Conservation (phyloP, 179 eudicot species). For the Patellifolia procumbens region DNA sequence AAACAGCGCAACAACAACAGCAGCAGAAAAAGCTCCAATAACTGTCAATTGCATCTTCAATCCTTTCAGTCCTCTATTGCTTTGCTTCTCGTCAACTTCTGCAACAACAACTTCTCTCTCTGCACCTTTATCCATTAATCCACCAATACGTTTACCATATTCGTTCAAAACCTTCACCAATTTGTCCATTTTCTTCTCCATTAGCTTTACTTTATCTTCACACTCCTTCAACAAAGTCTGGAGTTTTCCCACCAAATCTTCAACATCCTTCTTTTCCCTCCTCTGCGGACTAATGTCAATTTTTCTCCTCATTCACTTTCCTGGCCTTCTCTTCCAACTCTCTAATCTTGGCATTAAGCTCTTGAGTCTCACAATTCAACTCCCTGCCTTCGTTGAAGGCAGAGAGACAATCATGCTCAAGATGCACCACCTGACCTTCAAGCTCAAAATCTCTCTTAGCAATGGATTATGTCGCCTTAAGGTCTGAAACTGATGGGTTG, state of each 20-base stretch:
- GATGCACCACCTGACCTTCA: slow-evolving; percentile 43
- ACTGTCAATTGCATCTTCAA: slow-evolving; percentile 17
- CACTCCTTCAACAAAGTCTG: slow-evolving; percentile 1
- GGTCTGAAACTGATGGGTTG: slow-evolving; percentile 29
- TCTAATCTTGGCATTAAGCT: too few species aligned
- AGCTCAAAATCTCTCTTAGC: slow-evolving; percentile 49
- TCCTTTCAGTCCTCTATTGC: slow-evolving; percentile 4
- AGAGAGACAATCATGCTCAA: slow-evolving; percentile 53
- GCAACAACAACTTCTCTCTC: slow-evolving; percentile 12
- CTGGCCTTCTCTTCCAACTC: slow-evolving; percentile 7
- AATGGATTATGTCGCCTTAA: slow-evolving; percentile 37
- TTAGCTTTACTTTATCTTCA: slow-evolving; percentile 16
- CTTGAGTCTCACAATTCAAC: slow-evolving; percentile 38
- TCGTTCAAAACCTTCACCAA: slow-evolving; percentile 16
- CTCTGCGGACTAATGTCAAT: neutral
- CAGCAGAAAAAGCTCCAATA: slow-evolving; percentile 26
- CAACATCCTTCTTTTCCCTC: slow-evolving; percentile 5
- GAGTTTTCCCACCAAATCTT: neutral
- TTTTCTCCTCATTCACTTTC: slow-evolving; percentile 9
- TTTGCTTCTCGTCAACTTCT: neutral
- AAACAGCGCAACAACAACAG: slow-evolving; percentile 19
- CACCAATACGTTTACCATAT: slow-evolving; percentile 14
- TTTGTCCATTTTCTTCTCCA: slow-evolving; percentile 28
- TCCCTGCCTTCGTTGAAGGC: slow-evolving; percentile 40
- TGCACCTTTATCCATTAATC: slow-evolving; percentile 28